phyloP scores from a whole-genome alignment of 2,329 filamentous ascomycete species.

The Trichoderma sp. region DNA sequence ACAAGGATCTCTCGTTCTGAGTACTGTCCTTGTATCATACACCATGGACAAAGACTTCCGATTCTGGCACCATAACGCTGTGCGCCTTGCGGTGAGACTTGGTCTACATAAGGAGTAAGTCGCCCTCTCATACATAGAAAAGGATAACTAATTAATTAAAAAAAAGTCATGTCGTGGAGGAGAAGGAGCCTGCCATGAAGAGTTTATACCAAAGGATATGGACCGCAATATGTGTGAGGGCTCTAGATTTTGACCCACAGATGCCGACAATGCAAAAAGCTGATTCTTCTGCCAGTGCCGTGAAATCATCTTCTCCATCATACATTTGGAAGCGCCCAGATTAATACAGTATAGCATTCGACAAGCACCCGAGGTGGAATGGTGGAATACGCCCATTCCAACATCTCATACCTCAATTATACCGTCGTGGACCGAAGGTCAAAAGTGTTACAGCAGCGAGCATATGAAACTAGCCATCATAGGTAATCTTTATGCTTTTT shows the following conservation, averaged over 20 bases:
- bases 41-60: neutral
- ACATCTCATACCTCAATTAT: neutral
- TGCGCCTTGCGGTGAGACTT: neutral
- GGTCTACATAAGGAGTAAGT: neutral
- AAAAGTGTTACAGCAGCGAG: neutral
- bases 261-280: neutral
- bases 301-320: neutral
- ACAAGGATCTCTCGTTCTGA: neutral
- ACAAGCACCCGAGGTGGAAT: neutral
- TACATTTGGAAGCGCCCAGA: neutral
- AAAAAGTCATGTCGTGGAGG: neutral
- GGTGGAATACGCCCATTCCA: neutral
- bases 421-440: neutral
- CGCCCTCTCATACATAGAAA: neutral
- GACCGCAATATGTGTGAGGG: neutral
- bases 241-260: neutral
- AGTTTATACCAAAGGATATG: neutral
- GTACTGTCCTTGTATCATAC: neutral
- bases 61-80: neutral
- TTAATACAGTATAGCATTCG: neutral
- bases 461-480: neutral
- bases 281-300: neutral
- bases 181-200: neutral
- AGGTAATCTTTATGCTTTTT: neutral
- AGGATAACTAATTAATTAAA: neutral